phyloP scores from a whole-genome alignment of 2,329 filamentous ascomycete species.

The Neonectria hederae region DNA sequence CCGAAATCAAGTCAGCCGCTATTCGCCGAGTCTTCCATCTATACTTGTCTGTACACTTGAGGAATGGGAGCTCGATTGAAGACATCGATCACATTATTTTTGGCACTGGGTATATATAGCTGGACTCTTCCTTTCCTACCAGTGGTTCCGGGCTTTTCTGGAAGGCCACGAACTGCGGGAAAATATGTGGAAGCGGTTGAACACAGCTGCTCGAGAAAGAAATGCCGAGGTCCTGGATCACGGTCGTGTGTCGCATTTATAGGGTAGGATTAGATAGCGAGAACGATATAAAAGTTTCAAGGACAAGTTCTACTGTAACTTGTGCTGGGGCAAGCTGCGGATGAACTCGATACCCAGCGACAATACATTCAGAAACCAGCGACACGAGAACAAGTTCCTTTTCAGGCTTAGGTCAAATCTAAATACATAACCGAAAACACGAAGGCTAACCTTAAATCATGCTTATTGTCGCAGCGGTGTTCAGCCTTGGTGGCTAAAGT shows the following conservation, averaged over 20 bases:
- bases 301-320: too few species aligned
- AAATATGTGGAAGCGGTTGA: constrained; percentile 65
- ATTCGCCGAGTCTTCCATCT: constrained; percentile 67
- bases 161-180: constrained; percentile 65
- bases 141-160: constrained; percentile 61
- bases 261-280: neutral
- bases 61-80: constrained; percentile 60
- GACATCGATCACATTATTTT: constrained; percentile 71
- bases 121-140: constrained; percentile 71
- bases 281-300: too few species aligned
- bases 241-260: neutral
- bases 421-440: too few species aligned
- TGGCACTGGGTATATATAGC: constrained; percentile 72
- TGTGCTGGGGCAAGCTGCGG: neutral
- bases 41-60: constrained; percentile 68
- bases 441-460: too few species aligned
- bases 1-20: constrained; percentile 56
- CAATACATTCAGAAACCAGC: neutral
- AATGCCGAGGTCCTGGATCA: neutral
- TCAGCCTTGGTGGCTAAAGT: too few species aligned
- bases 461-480: too few species aligned
- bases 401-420: too few species aligned
- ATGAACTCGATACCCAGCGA: neutral
- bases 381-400: neutral
- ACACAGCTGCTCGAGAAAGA: constrained; percentile 42